These are phyloP conservation scores for Pythium aquatile DNA, from an alignment of 352 stramenopile species.

Conservation along the genomic window DNA sequence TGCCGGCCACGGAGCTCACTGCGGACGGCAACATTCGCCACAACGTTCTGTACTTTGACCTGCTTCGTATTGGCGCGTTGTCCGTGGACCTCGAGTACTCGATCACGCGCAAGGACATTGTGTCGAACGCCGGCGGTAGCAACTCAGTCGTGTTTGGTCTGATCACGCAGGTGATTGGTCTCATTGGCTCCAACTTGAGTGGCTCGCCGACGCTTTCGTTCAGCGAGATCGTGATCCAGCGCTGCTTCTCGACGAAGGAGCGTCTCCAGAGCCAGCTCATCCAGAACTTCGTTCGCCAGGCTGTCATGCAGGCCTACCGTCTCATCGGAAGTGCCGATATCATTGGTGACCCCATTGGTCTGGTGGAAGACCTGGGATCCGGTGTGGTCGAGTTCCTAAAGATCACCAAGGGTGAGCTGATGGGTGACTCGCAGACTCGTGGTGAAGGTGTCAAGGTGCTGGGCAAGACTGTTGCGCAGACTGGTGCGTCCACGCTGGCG, in stretches of 20 bases:
- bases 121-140: slow-evolving; percentile 50
- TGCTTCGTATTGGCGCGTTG: slow-evolving; percentile 71
- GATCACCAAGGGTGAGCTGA: slow-evolving; percentile 85
- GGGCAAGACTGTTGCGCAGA: slow-evolving; percentile 83
- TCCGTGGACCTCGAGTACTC: slow-evolving; percentile 79
- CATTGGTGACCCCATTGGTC: slow-evolving; percentile 83
- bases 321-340: slow-evolving; percentile 84
- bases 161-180: slow-evolving; percentile 74
- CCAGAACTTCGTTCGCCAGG: slow-evolving; percentile 82
- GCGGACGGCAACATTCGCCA: slow-evolving; percentile 68
- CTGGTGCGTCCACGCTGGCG: slow-evolving; percentile 64
- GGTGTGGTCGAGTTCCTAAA: slow-evolving; percentile 86
- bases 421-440: slow-evolving; percentile 77
- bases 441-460: slow-evolving; percentile 86
- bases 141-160: slow-evolving; percentile 81
- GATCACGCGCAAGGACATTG: slow-evolving; percentile 84
- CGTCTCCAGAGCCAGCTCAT: slow-evolving; percentile 75
- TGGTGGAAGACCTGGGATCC: slow-evolving; percentile 85
- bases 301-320: slow-evolving; percentile 81
- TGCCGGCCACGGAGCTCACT: slow-evolving; percentile 55
- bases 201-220: slow-evolving; percentile 83
- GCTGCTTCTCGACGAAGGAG: slow-evolving; percentile 82
- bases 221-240: slow-evolving; percentile 80
- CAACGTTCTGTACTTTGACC: slow-evolving; percentile 82
- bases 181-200: slow-evolving; percentile 84